Base-by-base conservation (phyloP, 2,329 filamentous ascomycete genomes). In the Cercospora sp. region DNA sequence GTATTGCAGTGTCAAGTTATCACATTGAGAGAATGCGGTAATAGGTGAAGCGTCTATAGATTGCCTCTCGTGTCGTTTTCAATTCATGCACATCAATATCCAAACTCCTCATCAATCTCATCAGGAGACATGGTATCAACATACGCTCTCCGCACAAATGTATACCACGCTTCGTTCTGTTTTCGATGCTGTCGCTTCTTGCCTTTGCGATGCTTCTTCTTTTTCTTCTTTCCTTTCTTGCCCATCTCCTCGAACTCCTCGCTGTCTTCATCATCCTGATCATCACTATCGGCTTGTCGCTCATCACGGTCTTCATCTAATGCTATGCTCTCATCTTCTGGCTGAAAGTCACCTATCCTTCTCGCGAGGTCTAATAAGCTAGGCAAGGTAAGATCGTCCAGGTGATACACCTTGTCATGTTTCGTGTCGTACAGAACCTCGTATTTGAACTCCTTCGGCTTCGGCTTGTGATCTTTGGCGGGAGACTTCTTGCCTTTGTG, bases 391-490 rank as follows among this genome's bases (percentile, higher is more conserved):
- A 99, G 81, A 79, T 98, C 94, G 53, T 87, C 84, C 73, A 97
- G 80, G 69, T 87, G 86, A 77, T 94, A 97, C 1, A 90, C 79
- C 67, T 87, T 81, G 77, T 98, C 93, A 23, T 89, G 86, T 65
- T 87, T 90, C 0, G 94, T 98, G 77, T 89, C 89, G 78, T 99
- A 99, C 78, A 97, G 93, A 60, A 96, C 83, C 76, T 96, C 86
- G 76, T 88, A 98, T 16, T 83, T 77, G 78, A 97, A 93, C 36
- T 87, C 81, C 53, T 83, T 86, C 3, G 90, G 87, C 71, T 87
- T 81, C 1, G 89, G 87, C 69, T 85, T 83, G 26, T 82, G 80
- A n/a, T 80, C 76, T 20, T 79, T 79, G 7, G 80, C 80, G 64
- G 79, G 79, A 67, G 79, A 86, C 70, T 87, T 82, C 77, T 89